Evolutionary conservation across 2,329 filamentous ascomycete genomes (phyloP).

Genomic region (Huntiella savannae): DNA sequence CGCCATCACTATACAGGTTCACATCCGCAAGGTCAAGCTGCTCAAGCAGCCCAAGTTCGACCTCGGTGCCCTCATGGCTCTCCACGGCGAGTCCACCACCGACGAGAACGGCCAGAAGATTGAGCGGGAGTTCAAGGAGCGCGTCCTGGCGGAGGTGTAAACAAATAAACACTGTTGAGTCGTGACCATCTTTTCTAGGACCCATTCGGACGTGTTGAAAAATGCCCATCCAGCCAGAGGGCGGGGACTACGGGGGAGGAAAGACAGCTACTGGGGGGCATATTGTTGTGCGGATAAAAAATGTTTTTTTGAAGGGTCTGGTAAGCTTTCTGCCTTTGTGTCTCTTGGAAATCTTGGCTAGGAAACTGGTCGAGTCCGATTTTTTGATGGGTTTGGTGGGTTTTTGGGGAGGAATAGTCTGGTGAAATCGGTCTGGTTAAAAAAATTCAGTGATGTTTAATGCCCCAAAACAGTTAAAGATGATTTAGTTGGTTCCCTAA

Average conservation of each 20-base stretch:
- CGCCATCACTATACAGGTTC: slow-evolving; percentile 46
- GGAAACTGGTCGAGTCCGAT: too few species aligned
- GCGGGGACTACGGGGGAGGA: too few species aligned
- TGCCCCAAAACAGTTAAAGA: slow-evolving; percentile 12
- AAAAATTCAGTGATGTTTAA: slow-evolving; percentile 13
- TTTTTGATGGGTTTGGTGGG: too few species aligned
- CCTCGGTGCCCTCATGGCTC: slow-evolving; percentile 81
- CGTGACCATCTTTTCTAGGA: slow-evolving; percentile 10
- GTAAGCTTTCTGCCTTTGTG: slow-evolving; percentile 4
- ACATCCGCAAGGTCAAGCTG: slow-evolving; percentile 99
- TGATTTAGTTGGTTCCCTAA: neutral
- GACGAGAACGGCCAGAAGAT: slow-evolving; percentile 98
- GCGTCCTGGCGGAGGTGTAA: slow-evolving; percentile 86
- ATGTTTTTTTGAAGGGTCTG: too few species aligned
- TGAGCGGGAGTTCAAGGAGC: slow-evolving; percentile 98
- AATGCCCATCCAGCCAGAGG: too few species aligned
- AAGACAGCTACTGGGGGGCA: too few species aligned
- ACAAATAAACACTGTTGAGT: slow-evolving; percentile 15
- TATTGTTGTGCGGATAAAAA: too few species aligned
- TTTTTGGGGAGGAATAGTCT: slow-evolving; percentile 7
- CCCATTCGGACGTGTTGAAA: too few species aligned
- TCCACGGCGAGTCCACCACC: slow-evolving; percentile 92
- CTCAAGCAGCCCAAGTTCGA: slow-evolving; percentile 98
- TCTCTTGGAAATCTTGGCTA: neutral
- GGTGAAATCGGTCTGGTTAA: slow-evolving; percentile 12